These are phyloP conservation scores for Gossypium lobatum DNA, from an alignment of 441 rosid species.

Conservation along the genomic window DNA sequence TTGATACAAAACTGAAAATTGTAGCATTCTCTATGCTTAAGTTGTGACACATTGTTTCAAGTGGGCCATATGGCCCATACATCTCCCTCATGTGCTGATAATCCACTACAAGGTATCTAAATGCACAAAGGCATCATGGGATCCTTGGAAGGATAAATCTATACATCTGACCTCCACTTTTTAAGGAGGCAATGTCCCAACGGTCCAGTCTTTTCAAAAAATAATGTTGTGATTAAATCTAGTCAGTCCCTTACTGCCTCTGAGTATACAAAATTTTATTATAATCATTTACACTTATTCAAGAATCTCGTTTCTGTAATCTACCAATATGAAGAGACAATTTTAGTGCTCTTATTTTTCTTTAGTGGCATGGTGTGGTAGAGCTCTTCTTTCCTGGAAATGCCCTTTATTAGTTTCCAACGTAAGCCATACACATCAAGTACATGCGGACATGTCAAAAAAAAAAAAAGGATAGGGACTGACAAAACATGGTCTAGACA, in stretches of 20 bases:
- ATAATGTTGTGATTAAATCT: neutral
- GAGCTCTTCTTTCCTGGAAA: neutral
- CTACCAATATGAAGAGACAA: neutral
- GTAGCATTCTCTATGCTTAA: slow-evolving; percentile 1
- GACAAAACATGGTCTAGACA: neutral
- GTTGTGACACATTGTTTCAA: neutral
- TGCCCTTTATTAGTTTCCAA: neutral
- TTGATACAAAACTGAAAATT: slow-evolving; percentile 4
- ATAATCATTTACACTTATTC: neutral
- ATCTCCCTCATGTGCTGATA: neutral
- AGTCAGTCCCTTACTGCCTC: neutral
- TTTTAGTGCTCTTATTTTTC: neutral
- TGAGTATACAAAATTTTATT: neutral
- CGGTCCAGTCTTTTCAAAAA: neutral
- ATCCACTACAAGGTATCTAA: neutral
- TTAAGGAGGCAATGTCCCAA: neutral
- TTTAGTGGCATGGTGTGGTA: neutral
- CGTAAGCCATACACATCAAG: neutral
- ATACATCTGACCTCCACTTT: neutral
- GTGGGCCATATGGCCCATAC: neutral
- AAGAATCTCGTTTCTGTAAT: neutral
- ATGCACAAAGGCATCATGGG: neutral
- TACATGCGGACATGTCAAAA: neutral
- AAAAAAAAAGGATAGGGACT: neutral
- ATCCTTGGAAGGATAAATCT: neutral